phyloP scores from a whole-genome alignment of 2,329 filamentous ascomycete species.

The Trichoderma guizhouense region DNA sequence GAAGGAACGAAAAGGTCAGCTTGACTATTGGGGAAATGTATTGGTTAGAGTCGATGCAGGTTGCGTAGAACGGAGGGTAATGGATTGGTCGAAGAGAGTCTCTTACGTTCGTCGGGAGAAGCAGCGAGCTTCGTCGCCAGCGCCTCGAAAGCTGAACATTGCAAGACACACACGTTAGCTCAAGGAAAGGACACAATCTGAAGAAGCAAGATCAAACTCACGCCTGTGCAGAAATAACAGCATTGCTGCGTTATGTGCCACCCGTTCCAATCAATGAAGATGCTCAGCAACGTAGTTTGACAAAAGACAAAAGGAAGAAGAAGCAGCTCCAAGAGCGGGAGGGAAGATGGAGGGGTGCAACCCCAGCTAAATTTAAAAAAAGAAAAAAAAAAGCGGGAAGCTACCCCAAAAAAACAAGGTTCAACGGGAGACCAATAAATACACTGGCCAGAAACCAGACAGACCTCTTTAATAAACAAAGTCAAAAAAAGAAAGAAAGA shows the following conservation, averaged over 20 bases:
- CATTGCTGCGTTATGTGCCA: constrained; percentile 18
- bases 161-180: constrained; percentile 15
- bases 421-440: not conserved
- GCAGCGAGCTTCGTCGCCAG: constrained; percentile 33
- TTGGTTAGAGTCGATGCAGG: not conserved
- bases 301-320: not conserved
- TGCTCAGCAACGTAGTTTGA: not conserved
- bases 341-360: not conserved
- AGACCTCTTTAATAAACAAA: not conserved
- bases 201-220: constrained; percentile 18
- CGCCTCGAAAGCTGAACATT: constrained; percentile 33
- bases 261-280: not conserved
- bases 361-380: not conserved
- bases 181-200: not conserved
- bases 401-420: not conserved
- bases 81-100: not conserved
- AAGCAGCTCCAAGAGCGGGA: not conserved
- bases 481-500: not conserved
- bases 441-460: not conserved
- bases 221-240: constrained; percentile 24
- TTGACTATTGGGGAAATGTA: constrained; percentile 64
- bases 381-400: not conserved
- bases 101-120: constrained; percentile 40
- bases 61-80: not conserved
- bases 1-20: constrained; percentile 81